These are phyloP conservation scores for Sugiyamaella marilandica DNA, from an alignment of 805 yeast genomes.

Conservation along the genomic window DNA sequence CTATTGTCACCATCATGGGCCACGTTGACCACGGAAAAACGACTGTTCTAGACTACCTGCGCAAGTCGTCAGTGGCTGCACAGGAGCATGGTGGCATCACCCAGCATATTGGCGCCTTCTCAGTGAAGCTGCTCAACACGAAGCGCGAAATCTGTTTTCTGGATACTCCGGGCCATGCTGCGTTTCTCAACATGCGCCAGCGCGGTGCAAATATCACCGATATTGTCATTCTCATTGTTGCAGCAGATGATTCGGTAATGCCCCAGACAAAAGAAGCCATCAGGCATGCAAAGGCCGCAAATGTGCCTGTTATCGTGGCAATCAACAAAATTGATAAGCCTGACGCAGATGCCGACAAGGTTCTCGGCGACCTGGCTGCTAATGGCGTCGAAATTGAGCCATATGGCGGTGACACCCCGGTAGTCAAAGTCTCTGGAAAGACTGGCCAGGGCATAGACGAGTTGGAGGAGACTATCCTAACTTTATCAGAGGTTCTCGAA, in stretches of 20 bases:
- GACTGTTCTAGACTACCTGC: conserved; percentile 78
- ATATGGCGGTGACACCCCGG: conserved; percentile 92
- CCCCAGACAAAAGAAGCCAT: conserved; percentile 97
- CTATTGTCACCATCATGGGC: conserved; percentile 97
- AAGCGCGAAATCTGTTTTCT: conserved; percentile 78
- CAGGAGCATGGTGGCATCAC: conserved; percentile 95
- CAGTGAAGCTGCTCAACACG: conserved; percentile 71
- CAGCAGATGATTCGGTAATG: conserved; percentile 96
- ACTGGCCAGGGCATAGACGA: conserved; percentile 88
- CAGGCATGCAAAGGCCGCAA: conserved; percentile 79
- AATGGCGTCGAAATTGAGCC: conserved; percentile 83
- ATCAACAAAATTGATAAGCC: conserved; percentile 87
- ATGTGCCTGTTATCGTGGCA: conserved; percentile 84
- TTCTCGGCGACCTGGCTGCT: conserved; percentile 68
- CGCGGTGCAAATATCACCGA: conserved; percentile 95
- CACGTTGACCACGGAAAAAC: conserved; percentile 99
- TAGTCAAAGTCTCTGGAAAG: conserved; percentile 79
- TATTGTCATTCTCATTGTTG: conserved; percentile 86
- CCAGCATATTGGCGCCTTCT: conserved; percentile 96
- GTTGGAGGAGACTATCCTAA: conserved; percentile 80
- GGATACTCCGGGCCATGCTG: conserved; percentile 98
- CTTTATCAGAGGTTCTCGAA: conserved; percentile 80
- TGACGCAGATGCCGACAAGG: conserved; percentile 68
- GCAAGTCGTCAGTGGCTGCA: conserved; percentile 78
- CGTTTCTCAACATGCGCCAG: conserved; percentile 92